Evolutionary conservation across 2,329 filamentous ascomycete genomes (phyloP).

Genomic region (Lomentospora prolificans): DNA sequence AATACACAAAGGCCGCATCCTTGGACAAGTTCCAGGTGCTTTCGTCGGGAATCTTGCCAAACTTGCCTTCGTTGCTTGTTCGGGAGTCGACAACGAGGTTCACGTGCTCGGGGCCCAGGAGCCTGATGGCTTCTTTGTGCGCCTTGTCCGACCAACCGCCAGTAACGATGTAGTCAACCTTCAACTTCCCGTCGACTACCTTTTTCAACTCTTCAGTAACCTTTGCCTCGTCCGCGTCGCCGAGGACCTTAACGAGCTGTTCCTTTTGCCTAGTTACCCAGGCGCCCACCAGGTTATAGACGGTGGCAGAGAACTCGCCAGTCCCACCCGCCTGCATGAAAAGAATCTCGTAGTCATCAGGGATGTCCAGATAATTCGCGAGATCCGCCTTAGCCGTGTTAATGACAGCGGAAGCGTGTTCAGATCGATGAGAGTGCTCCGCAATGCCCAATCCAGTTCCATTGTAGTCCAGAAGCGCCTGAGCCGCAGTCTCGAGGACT

Average conservation of each 20-base stretch:
- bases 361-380: slow-evolving; percentile 66
- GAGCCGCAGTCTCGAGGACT: slow-evolving; percentile 67
- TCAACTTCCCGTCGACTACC: slow-evolving; percentile 59
- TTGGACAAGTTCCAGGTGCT: slow-evolving; percentile 66
- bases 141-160: slow-evolving; percentile 86
- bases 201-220: slow-evolving; percentile 50
- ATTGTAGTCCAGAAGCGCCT: slow-evolving; percentile 71
- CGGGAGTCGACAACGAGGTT: slow-evolving; percentile 67
- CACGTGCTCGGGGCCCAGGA: slow-evolving; percentile 69
- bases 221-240: slow-evolving; percentile 33
- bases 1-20: slow-evolving; percentile 69
- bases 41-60: slow-evolving; percentile 72
- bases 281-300: slow-evolving; percentile 73
- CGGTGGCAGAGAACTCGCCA: slow-evolving; percentile 73
- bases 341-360: slow-evolving; percentile 75
- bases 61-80: slow-evolving; percentile 65
- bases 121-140: slow-evolving; percentile 66
- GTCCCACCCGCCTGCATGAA: slow-evolving; percentile 83
- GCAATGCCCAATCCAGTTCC: slow-evolving; percentile 66
- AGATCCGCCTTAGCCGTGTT: slow-evolving; percentile 69
- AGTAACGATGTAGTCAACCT: slow-evolving; percentile 83
- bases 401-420: slow-evolving; percentile 68
- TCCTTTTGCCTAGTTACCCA: slow-evolving; percentile 67
- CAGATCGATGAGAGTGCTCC: slow-evolving; percentile 83
- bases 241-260: slow-evolving; percentile 46